phyloP scores from a whole-genome alignment of 2,329 filamentous ascomycete genomes.

The Trichoderma simmonsii region DNA sequence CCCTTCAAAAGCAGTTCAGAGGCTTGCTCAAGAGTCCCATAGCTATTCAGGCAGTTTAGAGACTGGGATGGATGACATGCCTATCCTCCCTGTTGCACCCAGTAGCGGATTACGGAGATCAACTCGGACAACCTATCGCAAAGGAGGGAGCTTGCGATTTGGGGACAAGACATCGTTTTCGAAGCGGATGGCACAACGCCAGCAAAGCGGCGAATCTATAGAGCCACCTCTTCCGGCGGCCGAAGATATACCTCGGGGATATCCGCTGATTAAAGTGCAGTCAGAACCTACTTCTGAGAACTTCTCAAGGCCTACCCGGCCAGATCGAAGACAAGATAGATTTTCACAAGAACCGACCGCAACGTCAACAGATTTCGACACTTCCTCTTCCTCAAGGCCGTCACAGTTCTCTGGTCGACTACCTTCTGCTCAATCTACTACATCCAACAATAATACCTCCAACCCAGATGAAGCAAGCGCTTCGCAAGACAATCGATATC shows the following conservation, averaged over 20 bases:
- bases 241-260: conserved; percentile 46
- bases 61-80: conserved; percentile 65
- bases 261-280: conserved; percentile 59
- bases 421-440: conserved; percentile 30
- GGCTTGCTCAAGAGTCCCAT: conserved; percentile 59
- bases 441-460: conserved; percentile 63
- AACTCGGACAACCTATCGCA: conserved; percentile 86
- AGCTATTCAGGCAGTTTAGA: conserved; percentile 42
- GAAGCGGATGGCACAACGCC: conserved; percentile 63
- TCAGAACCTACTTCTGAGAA: conserved; percentile 66
- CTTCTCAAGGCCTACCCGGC: conserved; percentile 56
- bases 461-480: conserved; percentile 41
- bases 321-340: conserved; percentile 44
- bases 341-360: conserved; percentile 43
- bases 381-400: conserved; percentile 24
- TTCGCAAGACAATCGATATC: conserved; percentile 25
- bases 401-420: conserved; percentile 36
- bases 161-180: conserved; percentile 73
- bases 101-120: conserved; percentile 82
- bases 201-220: conserved; percentile 53
- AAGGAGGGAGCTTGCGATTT: conserved; percentile 76
- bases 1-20: conserved; percentile 67
- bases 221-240: conserved; percentile 33
- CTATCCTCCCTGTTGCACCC: conserved; percentile 75
- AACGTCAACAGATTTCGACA: not conserved